phyloP scores from a whole-genome alignment of 1,284 basidiomycete genomes.

The Ganoderma lingzhi region DNA sequence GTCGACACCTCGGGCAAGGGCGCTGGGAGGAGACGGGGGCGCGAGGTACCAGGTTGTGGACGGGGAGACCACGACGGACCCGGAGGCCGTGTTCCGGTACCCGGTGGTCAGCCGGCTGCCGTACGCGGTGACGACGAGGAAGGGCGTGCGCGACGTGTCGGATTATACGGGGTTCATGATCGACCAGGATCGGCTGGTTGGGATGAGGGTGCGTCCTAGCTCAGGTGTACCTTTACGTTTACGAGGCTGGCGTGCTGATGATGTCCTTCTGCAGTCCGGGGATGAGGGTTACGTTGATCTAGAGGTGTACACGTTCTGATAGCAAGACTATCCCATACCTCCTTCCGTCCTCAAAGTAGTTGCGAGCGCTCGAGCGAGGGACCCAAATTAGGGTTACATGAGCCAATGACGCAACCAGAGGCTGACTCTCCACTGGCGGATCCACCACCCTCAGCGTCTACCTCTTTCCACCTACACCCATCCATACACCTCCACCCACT shows the following conservation, averaged over 20 bases:
- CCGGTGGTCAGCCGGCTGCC: conserved; percentile 26
- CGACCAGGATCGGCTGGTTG: conserved; percentile 27
- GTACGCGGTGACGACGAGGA: conserved; percentile 9
- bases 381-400: conserved; percentile 26
- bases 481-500: not conserved
- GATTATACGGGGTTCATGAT: conserved; percentile 30
- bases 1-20: not conserved
- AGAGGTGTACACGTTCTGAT: conserved; percentile 40
- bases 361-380: not conserved
- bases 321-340: no score
- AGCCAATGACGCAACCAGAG: conserved; percentile 14
- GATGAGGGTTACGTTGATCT: conserved; percentile 37
- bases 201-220: conserved; percentile 23
- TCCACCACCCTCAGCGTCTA: not conserved
- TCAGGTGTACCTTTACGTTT: not conserved
- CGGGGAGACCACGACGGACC: conserved; percentile 2
- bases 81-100: conserved; percentile 12
- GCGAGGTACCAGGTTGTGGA: conserved; percentile 1
- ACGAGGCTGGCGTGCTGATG: conserved; percentile 12
- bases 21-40: not conserved
- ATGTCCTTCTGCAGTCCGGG: conserved; percentile 24
- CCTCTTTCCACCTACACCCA: not conserved
- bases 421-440: not conserved
- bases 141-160: not conserved
- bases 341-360: not conserved